phyloP scores from a whole-genome alignment of 2,329 filamentous ascomycete species.

The Zymoseptoria tritici region DNA sequence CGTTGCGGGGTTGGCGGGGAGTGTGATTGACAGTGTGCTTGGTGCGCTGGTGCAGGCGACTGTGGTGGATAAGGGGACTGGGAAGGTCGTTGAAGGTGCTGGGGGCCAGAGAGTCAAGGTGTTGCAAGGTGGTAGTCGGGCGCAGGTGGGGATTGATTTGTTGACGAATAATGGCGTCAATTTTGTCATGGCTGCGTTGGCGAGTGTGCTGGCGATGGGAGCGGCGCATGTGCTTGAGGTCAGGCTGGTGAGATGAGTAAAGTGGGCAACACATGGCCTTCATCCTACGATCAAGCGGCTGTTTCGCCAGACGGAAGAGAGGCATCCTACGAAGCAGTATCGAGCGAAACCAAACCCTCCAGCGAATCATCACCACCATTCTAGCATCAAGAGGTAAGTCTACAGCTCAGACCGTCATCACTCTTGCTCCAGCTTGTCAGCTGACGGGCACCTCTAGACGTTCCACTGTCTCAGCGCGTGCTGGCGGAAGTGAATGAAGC shows the following conservation, averaged over 20 bases:
- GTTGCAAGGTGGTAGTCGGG: constrained; percentile 27
- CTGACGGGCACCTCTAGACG: neutral
- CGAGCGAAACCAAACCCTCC: no score
- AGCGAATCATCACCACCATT: neutral
- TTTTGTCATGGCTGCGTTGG: constrained; percentile 75
- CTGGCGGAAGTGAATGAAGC: neutral
- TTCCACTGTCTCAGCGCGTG: neutral
- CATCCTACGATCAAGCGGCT: neutral
- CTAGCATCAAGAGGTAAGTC: neutral
- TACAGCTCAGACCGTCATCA: neutral
- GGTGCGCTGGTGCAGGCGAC: constrained; percentile 80
- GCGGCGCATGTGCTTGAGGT: constrained; percentile 32
- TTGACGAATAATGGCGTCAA: constrained; percentile 97
- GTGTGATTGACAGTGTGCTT: constrained; percentile 77
- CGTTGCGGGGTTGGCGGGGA: constrained; percentile 69
- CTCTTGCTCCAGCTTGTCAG: neutral
- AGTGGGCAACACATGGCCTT: neutral
- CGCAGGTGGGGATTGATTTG: constrained; percentile 62
- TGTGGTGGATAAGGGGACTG: constrained; percentile 73
- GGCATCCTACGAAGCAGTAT: no score
- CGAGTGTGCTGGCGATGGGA: constrained; percentile 72
- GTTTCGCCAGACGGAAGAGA: neutral
- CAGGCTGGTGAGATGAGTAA: neutral
- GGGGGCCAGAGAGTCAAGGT: constrained; percentile 44
- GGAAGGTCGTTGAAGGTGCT: constrained; percentile 80